phyloP scores from a whole-genome alignment of 2,329 filamentous ascomycete genomes.

The Hirsutella rhossiliensis region DNA sequence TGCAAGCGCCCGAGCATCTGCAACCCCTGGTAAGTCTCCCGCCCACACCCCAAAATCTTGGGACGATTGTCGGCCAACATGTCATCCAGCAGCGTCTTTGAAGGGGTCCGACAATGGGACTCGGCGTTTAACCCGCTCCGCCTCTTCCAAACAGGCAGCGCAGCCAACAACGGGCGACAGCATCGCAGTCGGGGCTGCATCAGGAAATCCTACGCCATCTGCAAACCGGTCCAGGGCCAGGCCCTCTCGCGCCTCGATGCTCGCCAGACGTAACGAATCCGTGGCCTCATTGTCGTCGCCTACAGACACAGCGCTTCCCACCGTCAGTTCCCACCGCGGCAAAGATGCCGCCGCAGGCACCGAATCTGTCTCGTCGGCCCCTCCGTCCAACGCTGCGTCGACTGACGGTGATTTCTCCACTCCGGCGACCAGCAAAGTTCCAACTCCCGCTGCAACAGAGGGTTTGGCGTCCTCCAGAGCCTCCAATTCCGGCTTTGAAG shows the following conservation, averaged over 20 bases:
- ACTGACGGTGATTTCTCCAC: slow-evolving; percentile 22
- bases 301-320: background rate
- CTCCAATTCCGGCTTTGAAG: slow-evolving; percentile 11
- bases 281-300: slow-evolving; percentile 3
- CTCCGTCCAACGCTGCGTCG: slow-evolving; percentile 16
- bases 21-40: too few relatives aligned
- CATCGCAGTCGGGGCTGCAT: background rate
- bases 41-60: too few relatives aligned
- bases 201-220: slow-evolving; percentile 1
- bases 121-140: slow-evolving; percentile 15
- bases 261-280: slow-evolving; percentile 6
- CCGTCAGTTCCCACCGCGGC: slow-evolving; percentile 6
- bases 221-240: slow-evolving; percentile 12
- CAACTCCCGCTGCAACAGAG: slow-evolving; percentile 19
- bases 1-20: background rate
- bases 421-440: slow-evolving; percentile 23
- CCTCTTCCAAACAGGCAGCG: slow-evolving; percentile 8
- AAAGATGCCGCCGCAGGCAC: slow-evolving; percentile 9
- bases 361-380: slow-evolving; percentile 19
- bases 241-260: slow-evolving; percentile 8
- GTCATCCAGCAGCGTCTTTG: slow-evolving; percentile 5
- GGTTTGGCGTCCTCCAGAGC: background rate
- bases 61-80: too few relatives aligned
- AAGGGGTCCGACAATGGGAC: slow-evolving; percentile 7
- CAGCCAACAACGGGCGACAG: background rate